A percentile compares a stretch with the other conserved stretches of the same genome.
phyloP scores from a whole-genome alignment of 208 protist genomes.

The Porcisia deanei region DNA sequence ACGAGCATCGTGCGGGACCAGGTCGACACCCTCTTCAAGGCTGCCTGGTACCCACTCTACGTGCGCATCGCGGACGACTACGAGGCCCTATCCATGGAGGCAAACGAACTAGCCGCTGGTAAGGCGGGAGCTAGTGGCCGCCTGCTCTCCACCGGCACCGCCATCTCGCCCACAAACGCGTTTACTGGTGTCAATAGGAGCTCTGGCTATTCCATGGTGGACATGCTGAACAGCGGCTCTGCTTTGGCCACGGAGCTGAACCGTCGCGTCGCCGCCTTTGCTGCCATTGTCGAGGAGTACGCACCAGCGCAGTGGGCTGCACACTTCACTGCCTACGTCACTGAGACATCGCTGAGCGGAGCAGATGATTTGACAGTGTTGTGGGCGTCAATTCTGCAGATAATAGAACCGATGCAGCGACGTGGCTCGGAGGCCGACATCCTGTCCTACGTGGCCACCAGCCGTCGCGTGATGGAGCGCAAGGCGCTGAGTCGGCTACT shows the following conservation, averaged over 20 bases:
- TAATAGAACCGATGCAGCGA: slow-evolving; percentile 51
- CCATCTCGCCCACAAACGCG: slow-evolving; percentile 4
- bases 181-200: slow-evolving; percentile 1
- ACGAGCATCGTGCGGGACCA: slow-evolving; percentile 54
- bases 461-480: slow-evolving; percentile 67
- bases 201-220: slow-evolving; percentile 13
- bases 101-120: slow-evolving; percentile 17
- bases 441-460: slow-evolving; percentile 66
- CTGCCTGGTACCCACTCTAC: slow-evolving; percentile 63
- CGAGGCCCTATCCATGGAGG: slow-evolving; percentile 44
- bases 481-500: slow-evolving; percentile 57
- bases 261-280: slow-evolving; percentile 53
- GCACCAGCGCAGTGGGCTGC: slow-evolving; percentile 57
- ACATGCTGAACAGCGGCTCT: slow-evolving; percentile 42
- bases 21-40: slow-evolving; percentile 56
- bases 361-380: slow-evolving; percentile 55
- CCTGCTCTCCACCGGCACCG: neutral
- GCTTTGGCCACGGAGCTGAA: slow-evolving; percentile 46
- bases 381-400: slow-evolving; percentile 53
- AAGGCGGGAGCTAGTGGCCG: slow-evolving; percentile 5
- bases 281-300: slow-evolving; percentile 55
- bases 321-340: slow-evolving; percentile 52
- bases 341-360: slow-evolving; percentile 34
- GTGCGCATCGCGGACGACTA: slow-evolving; percentile 66
- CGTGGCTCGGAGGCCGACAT: slow-evolving; percentile 40